Evolutionary conservation across 306 rosid genomes (phyloP).

Genomic region (Delonix regia): DNA sequence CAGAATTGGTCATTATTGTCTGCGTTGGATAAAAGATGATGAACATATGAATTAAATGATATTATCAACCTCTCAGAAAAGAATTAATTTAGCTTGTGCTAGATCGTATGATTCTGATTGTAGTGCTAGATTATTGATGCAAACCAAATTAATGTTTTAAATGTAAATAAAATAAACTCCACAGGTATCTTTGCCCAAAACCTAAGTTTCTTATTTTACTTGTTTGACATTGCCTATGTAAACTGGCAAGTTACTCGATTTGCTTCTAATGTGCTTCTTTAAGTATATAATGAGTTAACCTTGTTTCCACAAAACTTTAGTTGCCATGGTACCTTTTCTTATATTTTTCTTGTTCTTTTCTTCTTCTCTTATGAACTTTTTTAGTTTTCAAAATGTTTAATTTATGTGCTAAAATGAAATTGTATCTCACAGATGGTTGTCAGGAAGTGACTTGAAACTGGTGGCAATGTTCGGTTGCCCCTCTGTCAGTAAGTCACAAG

Average conservation of each 20-base stretch:
- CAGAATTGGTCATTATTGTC: not conserved
- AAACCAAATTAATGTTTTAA: not conserved
- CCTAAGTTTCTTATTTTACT: not conserved
- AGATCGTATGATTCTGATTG: not conserved
- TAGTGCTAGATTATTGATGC: not conserved
- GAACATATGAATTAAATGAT: not conserved
- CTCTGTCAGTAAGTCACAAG: conserved; percentile 31
- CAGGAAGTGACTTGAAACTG: conserved; percentile 73
- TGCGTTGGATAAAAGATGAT: not conserved
- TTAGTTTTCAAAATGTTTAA: not conserved
- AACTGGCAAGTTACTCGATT: conserved; percentile 12
- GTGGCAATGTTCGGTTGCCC: conserved; percentile 80
- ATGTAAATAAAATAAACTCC: not conserved
- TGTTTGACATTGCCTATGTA: not conserved
- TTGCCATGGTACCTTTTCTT: not conserved
- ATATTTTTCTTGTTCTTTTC: not conserved
- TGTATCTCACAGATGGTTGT: conserved; percentile 68
- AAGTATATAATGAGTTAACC: not conserved
- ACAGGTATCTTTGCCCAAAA: not conserved
- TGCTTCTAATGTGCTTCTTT: not conserved
- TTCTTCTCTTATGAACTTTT: not conserved
- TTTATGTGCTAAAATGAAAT: conserved; percentile 30
- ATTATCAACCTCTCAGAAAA: not conserved
- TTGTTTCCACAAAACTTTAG: not conserved
- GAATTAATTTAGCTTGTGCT: not conserved